Evolutionary conservation across 768 basidiomycete genomes (phyloP).

Genomic region (Rhodotorula sphaerocarpa): DNA sequence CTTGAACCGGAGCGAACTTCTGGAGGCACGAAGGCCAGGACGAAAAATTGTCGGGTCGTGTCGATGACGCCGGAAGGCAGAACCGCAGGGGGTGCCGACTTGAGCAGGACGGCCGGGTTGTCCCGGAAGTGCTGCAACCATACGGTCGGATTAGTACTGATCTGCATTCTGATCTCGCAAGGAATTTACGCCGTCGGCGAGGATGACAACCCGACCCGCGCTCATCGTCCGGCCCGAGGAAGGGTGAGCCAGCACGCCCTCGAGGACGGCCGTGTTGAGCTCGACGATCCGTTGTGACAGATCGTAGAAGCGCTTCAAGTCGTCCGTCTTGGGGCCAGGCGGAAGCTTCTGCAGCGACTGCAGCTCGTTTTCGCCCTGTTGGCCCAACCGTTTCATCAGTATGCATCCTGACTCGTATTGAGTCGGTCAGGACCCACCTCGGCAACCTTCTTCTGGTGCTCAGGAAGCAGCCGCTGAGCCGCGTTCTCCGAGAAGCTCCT

Average conservation of each 20-base stretch:
- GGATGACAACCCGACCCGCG: slow-evolving; percentile 69
- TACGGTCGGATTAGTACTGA: not conserved
- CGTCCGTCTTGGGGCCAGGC: slow-evolving; percentile 43
- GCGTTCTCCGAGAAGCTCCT: slow-evolving; percentile 97
- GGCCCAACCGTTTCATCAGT: too few species aligned
- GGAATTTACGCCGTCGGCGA: slow-evolving; percentile 65
- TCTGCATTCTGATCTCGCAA: not conserved
- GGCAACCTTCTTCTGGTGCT: slow-evolving; percentile 77
- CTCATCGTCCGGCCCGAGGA: slow-evolving; percentile 62
- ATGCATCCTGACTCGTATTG: too few species aligned
- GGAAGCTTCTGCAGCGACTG: slow-evolving; percentile 26
- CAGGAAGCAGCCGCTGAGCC: slow-evolving; percentile 80
- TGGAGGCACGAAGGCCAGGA: slow-evolving; percentile 35
- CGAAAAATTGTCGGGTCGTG: slow-evolving; percentile 33
- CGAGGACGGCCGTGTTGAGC: slow-evolving; percentile 57
- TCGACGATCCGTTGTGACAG: slow-evolving; percentile 56
- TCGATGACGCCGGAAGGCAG: slow-evolving; percentile 30
- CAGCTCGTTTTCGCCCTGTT: slow-evolving; percentile 35
- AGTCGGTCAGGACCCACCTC: too few species aligned
- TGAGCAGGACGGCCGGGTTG: slow-evolving; percentile 35
- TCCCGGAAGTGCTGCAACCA: slow-evolving; percentile 30
- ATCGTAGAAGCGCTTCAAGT: slow-evolving; percentile 72
- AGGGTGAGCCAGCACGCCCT: slow-evolving; percentile 54
- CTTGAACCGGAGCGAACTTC: slow-evolving; percentile 9
- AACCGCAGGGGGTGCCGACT: slow-evolving; percentile 27